Conservation (phyloP, 495 filamentous ascomycete genomes). For the Talaromyces liani region DNA sequence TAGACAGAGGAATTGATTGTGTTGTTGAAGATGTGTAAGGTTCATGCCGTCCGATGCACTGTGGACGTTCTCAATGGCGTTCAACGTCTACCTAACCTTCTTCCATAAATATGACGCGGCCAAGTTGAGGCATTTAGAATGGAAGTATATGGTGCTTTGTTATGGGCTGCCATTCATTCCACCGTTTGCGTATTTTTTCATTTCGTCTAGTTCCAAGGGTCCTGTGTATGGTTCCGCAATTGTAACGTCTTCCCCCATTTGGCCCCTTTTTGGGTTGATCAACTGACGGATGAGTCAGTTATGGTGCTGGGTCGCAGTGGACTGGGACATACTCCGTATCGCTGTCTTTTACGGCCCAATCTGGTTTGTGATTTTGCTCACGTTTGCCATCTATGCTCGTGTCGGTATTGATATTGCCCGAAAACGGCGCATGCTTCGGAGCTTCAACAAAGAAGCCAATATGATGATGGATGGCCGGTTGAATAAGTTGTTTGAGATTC, state of each 20-base stretch:
- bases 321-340: slow-evolving; percentile 69
- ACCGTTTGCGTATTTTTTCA: slow-evolving; percentile 59
- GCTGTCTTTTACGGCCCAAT: slow-evolving; percentile 77
- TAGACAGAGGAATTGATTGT: neutral
- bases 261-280: neutral
- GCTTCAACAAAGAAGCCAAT: slow-evolving; percentile 24
- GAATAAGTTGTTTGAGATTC: slow-evolving; percentile 22
- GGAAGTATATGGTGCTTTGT: slow-evolving; percentile 61
- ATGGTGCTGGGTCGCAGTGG: slow-evolving; percentile 74
- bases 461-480: slow-evolving; percentile 26
- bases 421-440: slow-evolving; percentile 36
- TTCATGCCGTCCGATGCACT: slow-evolving; percentile 70
- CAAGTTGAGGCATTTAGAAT: slow-evolving; percentile 61
- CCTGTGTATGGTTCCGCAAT: slow-evolving; percentile 70
- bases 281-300: slow-evolving; percentile 28
- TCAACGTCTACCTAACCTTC: slow-evolving; percentile 83
- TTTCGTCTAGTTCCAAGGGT: slow-evolving; percentile 39
- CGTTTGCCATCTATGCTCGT: slow-evolving; percentile 65
- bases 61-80: slow-evolving; percentile 79
- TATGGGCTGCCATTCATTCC: slow-evolving; percentile 73
- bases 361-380: slow-evolving; percentile 69
- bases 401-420: slow-evolving; percentile 65
- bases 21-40: slow-evolving; percentile 34
- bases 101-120: slow-evolving; percentile 66
- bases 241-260: slow-evolving; percentile 22